These are phyloP conservation scores for Scleroderma bovista DNA, from an alignment of 768 basidiomycete species.

Conservation along the genomic window DNA sequence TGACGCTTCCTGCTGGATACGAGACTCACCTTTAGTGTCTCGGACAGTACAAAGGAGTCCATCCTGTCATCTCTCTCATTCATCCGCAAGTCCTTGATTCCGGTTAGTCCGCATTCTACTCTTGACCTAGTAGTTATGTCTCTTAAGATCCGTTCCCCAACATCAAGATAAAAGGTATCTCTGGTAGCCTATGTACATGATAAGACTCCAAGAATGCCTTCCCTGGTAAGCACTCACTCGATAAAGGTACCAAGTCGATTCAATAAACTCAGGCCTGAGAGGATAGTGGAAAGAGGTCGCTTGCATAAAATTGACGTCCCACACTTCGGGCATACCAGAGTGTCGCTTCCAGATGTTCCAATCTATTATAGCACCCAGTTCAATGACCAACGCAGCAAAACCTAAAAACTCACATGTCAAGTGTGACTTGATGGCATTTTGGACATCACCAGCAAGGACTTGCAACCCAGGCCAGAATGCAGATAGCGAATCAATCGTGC, in stretches of 20 bases:
- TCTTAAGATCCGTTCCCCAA: slow-evolving; percentile 77
- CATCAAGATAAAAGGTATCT: slow-evolving; percentile 88
- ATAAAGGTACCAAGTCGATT: slow-evolving; percentile 96
- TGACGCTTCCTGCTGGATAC: not conserved
- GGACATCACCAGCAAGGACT: slow-evolving; percentile 78
- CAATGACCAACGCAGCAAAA: not conserved
- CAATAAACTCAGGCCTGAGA: slow-evolving; percentile 86
- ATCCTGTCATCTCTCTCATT: slow-evolving; percentile 87
- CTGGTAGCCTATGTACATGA: slow-evolving; percentile 65
- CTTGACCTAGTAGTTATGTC: slow-evolving; percentile 73
- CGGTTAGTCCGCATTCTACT: slow-evolving; percentile 82
- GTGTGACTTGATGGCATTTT: slow-evolving; percentile 90
- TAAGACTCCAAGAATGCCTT: slow-evolving; percentile 5
- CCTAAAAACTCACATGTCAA: slow-evolving; percentile 59
- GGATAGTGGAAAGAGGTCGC: slow-evolving; percentile 79
- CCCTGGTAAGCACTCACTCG: slow-evolving; percentile 42
- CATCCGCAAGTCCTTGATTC: slow-evolving; percentile 72
- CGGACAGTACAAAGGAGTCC: slow-evolving; percentile 95
- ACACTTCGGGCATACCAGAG: slow-evolving; percentile 89
- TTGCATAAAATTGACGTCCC: slow-evolving; percentile 67
- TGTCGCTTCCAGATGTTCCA: slow-evolving; percentile 91
- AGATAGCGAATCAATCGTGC: slow-evolving; percentile 88
- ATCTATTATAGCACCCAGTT: slow-evolving; percentile 48
- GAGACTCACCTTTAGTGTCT: slow-evolving; percentile 75
- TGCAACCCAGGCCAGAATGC: slow-evolving; percentile 99